These are phyloP conservation scores for Phytophthora lateralis DNA, from an alignment of 352 stramenopile species.

Conservation along the genomic window DNA sequence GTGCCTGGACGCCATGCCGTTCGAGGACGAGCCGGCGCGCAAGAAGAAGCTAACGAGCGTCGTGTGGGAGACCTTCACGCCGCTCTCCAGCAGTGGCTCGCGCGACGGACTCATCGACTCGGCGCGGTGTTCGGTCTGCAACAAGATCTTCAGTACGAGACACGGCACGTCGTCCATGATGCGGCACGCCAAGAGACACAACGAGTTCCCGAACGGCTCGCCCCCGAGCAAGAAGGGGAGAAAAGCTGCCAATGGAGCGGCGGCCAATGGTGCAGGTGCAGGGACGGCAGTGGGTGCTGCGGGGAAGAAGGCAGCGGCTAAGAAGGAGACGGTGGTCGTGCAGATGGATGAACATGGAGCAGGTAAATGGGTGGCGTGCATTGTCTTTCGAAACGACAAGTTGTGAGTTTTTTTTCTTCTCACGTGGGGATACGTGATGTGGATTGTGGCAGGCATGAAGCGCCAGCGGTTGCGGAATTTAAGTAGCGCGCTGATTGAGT, in stretches of 20 bases:
- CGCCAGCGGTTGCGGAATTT: constrained; percentile 70
- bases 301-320: constrained; percentile 56
- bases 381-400: neutral
- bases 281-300: neutral
- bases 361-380: constrained; percentile 38
- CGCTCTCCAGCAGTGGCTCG: constrained; percentile 63
- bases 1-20: constrained; percentile 55
- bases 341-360: constrained; percentile 67
- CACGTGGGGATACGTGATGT: constrained; percentile 5
- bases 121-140: constrained; percentile 76
- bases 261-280: constrained; percentile 25
- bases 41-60: constrained; percentile 87
- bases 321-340: constrained; percentile 48
- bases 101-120: constrained; percentile 75
- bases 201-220: constrained; percentile 63
- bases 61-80: constrained; percentile 85
- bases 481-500: constrained; percentile 66
- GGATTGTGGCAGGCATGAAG: constrained; percentile 52
- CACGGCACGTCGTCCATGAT: constrained; percentile 87
- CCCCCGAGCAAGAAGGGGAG: constrained; percentile 56
- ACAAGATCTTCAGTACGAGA: constrained; percentile 80
- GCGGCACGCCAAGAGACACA: constrained; percentile 81
- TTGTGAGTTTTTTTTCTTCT: neutral
- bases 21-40: constrained; percentile 65
- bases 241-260: constrained; percentile 42